Base-by-base conservation (phyloP, 2,329 filamentous ascomycete species). In the Stachybotrys chartarum region DNA sequence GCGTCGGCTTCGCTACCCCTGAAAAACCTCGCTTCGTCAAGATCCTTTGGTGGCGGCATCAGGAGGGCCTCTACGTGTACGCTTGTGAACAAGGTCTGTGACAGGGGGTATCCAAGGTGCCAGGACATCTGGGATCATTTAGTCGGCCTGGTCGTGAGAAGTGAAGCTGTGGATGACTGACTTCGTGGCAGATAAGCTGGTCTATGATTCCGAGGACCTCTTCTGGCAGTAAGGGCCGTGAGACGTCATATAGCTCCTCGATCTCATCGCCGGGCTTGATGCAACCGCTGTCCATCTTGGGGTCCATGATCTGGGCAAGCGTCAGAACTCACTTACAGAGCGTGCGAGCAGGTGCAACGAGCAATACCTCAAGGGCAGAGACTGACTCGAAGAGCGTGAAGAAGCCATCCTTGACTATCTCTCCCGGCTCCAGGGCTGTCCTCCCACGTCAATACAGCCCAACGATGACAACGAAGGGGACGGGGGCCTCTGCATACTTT, bases 261-360 rank as follows among this genome's bases (percentile, higher is more conserved):
- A 93, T 81, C n/a, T 85, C 84, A 65, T 96, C 90, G 32, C 86
- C 88, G 7, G 87, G 83, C 18, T 84, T 80, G 7, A 95, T 77
- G 61, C 87, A 91, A 31, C 94, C 94, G 67, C 91, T 97, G 71
- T 99, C 94, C 94, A 99, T 99, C 73, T 97, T 99, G 1, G 90
- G 86, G 67, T 99, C 94, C 90, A 97, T 97, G 64, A 99, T 96
- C 94, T 99, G 65, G 5, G 39, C 18, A 30, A 12, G n/a, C 31
- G 50, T 14, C 35, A 54, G 53, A 30, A 5, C n/a, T 30, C 17
- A 6, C 50, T 35, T 42, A 42, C 14, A 14, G 35, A 42, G 35
- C 35, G 14, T 42, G 14, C 10, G 35, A 42, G 35, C 39, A 42
- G 8, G 58, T 73, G 24, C 24, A 24, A 24, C 24, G 24, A 24